Evolutionary conservation across 2,329 filamentous ascomycete species (phyloP), one percentile per base, ranked within the genome.

Genomic region (Arthrobotrys sphaeroides): DNA sequence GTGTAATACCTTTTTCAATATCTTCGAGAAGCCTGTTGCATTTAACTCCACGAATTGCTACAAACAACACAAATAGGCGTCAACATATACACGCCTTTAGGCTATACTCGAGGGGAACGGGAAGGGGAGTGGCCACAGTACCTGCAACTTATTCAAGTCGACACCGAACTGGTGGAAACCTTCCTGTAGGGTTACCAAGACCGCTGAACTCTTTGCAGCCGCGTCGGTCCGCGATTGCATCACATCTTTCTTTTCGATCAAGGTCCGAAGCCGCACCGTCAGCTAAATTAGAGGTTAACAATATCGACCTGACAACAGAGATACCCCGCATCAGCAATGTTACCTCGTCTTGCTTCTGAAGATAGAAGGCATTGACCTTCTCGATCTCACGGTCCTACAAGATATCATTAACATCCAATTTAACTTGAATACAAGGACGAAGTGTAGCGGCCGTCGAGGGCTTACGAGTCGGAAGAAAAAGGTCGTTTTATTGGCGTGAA

Each of bases 1-100:
- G 51, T 31, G 53, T 13, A 70, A 82, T 85, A 89, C 88, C 87
- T 99, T 99, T 84, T 99, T 99, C 78, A 99, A 85, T 73, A 99
- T 99, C 83, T 99, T 99, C 26, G 94, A 97, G 82, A 98, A 97
- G 13, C 94, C 95, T 1, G 93, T 97, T 80, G 95, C 94, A 82
- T 99, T 99, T 81, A 98, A 92, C 83, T 98, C 94, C 78, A 99
- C 93, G 83, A 98, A 99, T 85, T 98, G 95, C 85, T 97, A 79
- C 12, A 65, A 53, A 47, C 51, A 69, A 62, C 55, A 61, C 53
- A 62, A 65, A 28, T 62, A 13, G 40, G 5, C 9, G 31, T 51
- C 45, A 59, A 22, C 49, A 31, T 61, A 47, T n/a, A 16, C 20
- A 38, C 6, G 51, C 20, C 18, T 55, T 55, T 55, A 55, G 51